Evolutionary conservation across 495 filamentous ascomycete species (phyloP), one percentile per base, ranked within the genome.

Genomic region (Emericellopsis terricola): DNA sequence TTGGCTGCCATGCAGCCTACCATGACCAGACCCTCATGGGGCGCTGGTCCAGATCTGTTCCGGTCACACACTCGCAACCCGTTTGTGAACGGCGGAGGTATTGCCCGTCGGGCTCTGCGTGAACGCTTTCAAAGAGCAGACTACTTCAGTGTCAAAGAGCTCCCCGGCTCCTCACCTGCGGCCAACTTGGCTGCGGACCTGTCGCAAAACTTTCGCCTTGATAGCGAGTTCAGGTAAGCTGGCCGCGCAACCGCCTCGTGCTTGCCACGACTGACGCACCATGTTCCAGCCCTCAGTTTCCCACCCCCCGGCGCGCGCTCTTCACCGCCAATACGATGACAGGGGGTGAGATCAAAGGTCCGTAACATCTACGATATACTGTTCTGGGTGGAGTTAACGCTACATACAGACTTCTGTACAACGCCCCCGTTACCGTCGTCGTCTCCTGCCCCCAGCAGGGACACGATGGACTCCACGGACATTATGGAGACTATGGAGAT

Each of bases 141-240:
- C 43, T 93, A 87, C 59, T 91, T 91, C 60, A 68, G 60, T 40
- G 54, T 78, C 42, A 78, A 79, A 44, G 64, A 71, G 16, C 59
- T 83, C 38, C 73, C 73, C 34, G 82, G 83, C 17, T 92, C 89
- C 6, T 97, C 89, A 26, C 89, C 89, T 7, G 81, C 82, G 19
- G 73, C 82, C 2, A 89, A 81, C 46, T 58, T 97, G 40, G 87
- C 84, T 15, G 84, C 84, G 29, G 89, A 96, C 53, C 65, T 94
- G 44, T 94, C 85, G 29, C 84, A 92, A 51, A 97, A 94, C 62
- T 93, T 96, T 46, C 84, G 84, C 43, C 76, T 93, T 47, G 58
- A 68, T 42, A 71, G 61, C 37, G 85, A 93, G 49, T 76, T 76
- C 42, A 91, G 83, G 86, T 93, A 50, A 52, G 54, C 62, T 40